Conservation (phyloP, 1,284 basidiomycete species). For the Meripilus lineatus region DNA sequence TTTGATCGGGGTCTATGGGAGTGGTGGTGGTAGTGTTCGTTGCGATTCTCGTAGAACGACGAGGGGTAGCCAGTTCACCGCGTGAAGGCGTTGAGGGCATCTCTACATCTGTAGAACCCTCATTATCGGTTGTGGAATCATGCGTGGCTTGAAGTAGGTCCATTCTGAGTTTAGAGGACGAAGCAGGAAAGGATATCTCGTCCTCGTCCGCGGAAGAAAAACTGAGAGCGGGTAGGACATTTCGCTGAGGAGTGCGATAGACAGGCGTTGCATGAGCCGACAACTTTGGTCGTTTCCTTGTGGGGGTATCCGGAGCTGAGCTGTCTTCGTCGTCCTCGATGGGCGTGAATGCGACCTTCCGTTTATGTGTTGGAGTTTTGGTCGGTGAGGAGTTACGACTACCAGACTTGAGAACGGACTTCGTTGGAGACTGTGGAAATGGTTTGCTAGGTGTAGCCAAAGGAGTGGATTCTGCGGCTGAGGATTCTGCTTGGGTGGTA, state of each 20-base stretch:
- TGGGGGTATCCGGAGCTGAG: conserved; percentile 21
- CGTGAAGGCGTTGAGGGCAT: too few species aligned
- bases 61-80: too few species aligned
- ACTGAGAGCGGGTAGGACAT: background rate
- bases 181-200: background rate
- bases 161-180: conserved; percentile 8
- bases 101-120: too few species aligned
- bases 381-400: conserved; percentile 16
- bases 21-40: background rate
- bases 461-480: background rate
- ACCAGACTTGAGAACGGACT: conserved; percentile 17
- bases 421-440: conserved; percentile 16
- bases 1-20: too few species aligned
- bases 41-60: too few species aligned
- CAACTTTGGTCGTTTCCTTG: conserved; percentile 19
- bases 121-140: background rate
- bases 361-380: conserved; percentile 24
- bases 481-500: background rate
- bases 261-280: conserved; percentile 4
- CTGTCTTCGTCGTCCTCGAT: conserved; percentile 14
- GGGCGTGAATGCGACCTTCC: conserved; percentile 22
- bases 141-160: conserved; percentile 2
- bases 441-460: conserved; percentile 2
- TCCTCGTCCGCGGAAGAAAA: background rate
- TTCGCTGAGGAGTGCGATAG: conserved; percentile 4